A percentile compares a stretch with the other conserved stretches of the same genome.
These are phyloP conservation scores for Talaromyces sp. DNA, from an alignment of 2,329 filamentous ascomycete species.

Conservation along the genomic window DNA sequence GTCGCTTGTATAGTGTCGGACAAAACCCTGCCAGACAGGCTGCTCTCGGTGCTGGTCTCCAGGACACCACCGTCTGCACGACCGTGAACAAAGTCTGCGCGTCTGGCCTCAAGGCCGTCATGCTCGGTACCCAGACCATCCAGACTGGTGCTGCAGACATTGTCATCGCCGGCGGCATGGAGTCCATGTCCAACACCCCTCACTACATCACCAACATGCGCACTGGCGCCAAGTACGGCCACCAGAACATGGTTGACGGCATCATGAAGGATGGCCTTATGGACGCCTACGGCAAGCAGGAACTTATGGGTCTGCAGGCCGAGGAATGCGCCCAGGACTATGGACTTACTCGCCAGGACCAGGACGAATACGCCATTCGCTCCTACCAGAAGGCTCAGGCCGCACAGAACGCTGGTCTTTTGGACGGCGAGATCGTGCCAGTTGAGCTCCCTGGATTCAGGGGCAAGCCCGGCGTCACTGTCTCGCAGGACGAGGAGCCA, in stretches of 20 bases:
- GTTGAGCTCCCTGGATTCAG: slow-evolving; percentile 82
- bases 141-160: slow-evolving; percentile 91
- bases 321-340: slow-evolving; percentile 90
- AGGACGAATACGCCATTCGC: slow-evolving; percentile 93
- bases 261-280: slow-evolving; percentile 92
- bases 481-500: slow-evolving; percentile 89
- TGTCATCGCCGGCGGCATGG: slow-evolving; percentile 87
- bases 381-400: slow-evolving; percentile 91
- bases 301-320: slow-evolving; percentile 91
- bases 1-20: slow-evolving; percentile 63
- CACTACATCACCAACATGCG: slow-evolving; percentile 90
- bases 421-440: slow-evolving; percentile 81
- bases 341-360: slow-evolving; percentile 72
- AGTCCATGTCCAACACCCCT: slow-evolving; percentile 97
- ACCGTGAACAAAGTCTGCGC: slow-evolving; percentile 99
- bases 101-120: slow-evolving; percentile 87
- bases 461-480: slow-evolving; percentile 76
- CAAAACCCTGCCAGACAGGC: slow-evolving; percentile 96
- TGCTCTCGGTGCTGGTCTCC: slow-evolving; percentile 81
- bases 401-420: slow-evolving; percentile 74
- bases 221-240: slow-evolving; percentile 86
- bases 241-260: slow-evolving; percentile 83
- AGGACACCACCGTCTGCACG: slow-evolving; percentile 74
- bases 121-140: slow-evolving; percentile 93
- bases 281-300: slow-evolving; percentile 84